phyloP scores from a whole-genome alignment of 2,329 filamentous ascomycete genomes.

The Elsinoe fawcettii region DNA sequence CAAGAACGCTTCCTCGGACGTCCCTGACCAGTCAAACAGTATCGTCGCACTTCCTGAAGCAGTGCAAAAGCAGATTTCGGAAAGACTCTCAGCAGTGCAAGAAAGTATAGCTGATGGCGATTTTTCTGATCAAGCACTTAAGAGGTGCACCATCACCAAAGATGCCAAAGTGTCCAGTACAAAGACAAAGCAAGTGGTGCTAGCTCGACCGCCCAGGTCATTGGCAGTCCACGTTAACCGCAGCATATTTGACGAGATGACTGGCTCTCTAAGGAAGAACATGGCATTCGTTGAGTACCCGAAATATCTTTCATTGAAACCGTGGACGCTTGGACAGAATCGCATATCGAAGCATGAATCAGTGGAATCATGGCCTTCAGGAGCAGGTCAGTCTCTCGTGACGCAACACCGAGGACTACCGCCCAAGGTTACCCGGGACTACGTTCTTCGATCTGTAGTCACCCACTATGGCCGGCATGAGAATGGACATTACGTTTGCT shows the following conservation, averaged over 20 bases:
- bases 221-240: conserved; percentile 84
- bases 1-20: not conserved
- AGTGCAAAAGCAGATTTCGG: conserved; percentile 35
- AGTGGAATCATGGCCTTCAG: conserved; percentile 61
- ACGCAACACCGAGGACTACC: conserved; percentile 29
- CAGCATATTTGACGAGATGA: conserved; percentile 79
- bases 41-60: conserved; percentile 32
- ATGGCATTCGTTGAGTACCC: conserved; percentile 72
- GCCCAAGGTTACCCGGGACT: conserved; percentile 34
- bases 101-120: conserved; percentile 69
- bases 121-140: conserved; percentile 54
- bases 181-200: conserved; percentile 82
- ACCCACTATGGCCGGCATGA: conserved; percentile 88
- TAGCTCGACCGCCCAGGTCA: conserved; percentile 73
- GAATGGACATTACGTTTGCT: conserved; percentile 93
- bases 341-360: conserved; percentile 22
- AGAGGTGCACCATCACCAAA: conserved; percentile 41
- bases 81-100: conserved; percentile 59
- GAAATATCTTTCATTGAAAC: conserved; percentile 61
- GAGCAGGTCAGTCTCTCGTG: conserved; percentile 67
- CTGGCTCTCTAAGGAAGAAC: conserved; percentile 76
- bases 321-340: conserved; percentile 73
- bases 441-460: conserved; percentile 73
- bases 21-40: conserved; percentile 7
- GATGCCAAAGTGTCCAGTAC: conserved; percentile 66